Evolutionary conservation across 805 yeast genomes (phyloP).

Genomic region (Crinitomyces ghanaensis): DNA sequence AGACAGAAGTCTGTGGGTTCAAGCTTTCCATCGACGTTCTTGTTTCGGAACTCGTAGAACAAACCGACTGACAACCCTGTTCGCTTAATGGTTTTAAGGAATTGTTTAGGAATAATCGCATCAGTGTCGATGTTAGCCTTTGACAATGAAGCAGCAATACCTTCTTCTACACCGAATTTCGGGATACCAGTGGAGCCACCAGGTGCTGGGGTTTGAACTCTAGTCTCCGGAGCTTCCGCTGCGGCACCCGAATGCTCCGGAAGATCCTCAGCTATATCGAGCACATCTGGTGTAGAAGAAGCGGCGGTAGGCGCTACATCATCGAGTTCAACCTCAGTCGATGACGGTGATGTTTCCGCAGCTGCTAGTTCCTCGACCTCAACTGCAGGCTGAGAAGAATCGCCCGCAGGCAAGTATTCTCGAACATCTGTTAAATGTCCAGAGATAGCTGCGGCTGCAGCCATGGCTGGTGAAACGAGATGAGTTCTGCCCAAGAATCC

Average conservation of each 20-base stretch:
- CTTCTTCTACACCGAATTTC: constrained; percentile 61
- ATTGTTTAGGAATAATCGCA: constrained; percentile 97
- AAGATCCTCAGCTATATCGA: constrained; percentile 28
- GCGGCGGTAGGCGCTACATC: constrained; percentile 31
- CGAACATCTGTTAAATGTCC: constrained; percentile 91
- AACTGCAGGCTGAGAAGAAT: constrained; percentile 25
- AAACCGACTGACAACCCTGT: constrained; percentile 85
- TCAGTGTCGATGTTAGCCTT: constrained; percentile 96
- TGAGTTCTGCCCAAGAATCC: constrained; percentile 95
- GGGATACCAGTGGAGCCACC: constrained; percentile 50
- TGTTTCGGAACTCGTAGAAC: constrained; percentile 84
- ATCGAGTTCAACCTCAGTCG: too few species aligned
- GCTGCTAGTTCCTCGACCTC: constrained; percentile 4
- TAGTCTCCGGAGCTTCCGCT: constrained; percentile 18
- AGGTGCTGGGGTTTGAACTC: constrained; percentile 13
- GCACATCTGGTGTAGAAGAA: constrained; percentile 31
- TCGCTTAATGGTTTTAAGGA: constrained; percentile 93
- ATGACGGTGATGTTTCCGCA: too few species aligned
- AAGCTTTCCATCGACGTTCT: constrained; percentile 44
- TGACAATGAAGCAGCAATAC: constrained; percentile 88
- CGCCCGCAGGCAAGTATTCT: constrained; percentile 40
- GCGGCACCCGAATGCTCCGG: constrained; percentile 53
- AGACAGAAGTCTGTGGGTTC: constrained; percentile 78
- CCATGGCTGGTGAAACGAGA: constrained; percentile 98
- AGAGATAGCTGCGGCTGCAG: constrained; percentile 93